Evolutionary conservation across 345 rosid species (phyloP), one percentile per base, ranked within the genome.

Genomic region (Salix arbutifolia): DNA sequence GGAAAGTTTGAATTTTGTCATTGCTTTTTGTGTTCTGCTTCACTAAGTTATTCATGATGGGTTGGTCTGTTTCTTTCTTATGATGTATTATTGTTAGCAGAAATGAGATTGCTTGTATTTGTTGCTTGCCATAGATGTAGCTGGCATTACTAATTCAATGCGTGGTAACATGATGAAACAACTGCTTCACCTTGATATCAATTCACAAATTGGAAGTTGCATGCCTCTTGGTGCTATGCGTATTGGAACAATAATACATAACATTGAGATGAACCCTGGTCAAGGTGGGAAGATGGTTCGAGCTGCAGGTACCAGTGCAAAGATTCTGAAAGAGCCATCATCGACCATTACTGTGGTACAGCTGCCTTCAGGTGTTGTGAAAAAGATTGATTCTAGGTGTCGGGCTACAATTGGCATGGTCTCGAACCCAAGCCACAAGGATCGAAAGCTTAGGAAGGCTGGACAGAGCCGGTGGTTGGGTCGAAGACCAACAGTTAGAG

Each of bases 401-500:
- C 84, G 91, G 64, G 98, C 99, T 7, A 91, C 96, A 0, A 84
- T 95, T 50, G 96, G 96, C 11, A 78, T 75, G 4, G 98, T 91
- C 5, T 93, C 96, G 0, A 88, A 91, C 70, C 89, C 96, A n/a
- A 82, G 89, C 76, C 94, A 88, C 65, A 87, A 85, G 44, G 65
- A 84, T 37, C 80, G 79, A 81, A 88, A 87, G 88, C 94, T 95
- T 65, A 83, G 88, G 79, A 95, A 95, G 83, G 99, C 97, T 75
- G 97, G 97, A 70, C 92, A 95, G 67, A 89, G 88, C 82, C 82
- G 97, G 38, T 90, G 96, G 99, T 76, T 88, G 65, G 99, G 99
- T 73, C 85, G 89, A 69, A 86, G 97, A 74, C 98, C 97, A 0
- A 85, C 83, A 35, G 97, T 93, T 74, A 81, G 96, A 82, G 96